Evolutionary conservation across 1,139 yeast species (phyloP).

Genomic region (Citeromyces siamensis): DNA sequence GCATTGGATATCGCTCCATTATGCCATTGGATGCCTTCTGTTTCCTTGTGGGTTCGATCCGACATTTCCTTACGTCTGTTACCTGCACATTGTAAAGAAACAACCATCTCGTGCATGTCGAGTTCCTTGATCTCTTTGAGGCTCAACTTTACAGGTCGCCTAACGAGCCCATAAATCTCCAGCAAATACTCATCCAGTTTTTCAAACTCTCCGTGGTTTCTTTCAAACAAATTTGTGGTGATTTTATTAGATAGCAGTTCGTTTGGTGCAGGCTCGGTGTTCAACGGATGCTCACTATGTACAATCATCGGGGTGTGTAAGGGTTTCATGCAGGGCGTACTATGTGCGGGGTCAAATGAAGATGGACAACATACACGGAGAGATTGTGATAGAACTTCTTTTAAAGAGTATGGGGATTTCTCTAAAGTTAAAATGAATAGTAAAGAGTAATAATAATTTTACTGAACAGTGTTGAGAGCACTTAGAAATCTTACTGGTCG

Average conservation of each 20-base stretch:
- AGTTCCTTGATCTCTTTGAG: neutral
- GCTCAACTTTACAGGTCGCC: neutral
- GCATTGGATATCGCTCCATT: neutral
- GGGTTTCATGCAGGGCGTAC: no score
- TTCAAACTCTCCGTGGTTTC: neutral
- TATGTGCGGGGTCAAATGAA: no score
- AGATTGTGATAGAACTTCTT: no score
- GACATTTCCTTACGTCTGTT: constrained; percentile 1
- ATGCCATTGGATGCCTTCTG: neutral
- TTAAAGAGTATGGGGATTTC: no score
- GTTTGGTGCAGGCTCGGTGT: neutral
- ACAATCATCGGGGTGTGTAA: neutral
- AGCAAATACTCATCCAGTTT: neutral
- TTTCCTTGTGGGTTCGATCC: neutral
- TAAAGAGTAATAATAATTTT: no score
- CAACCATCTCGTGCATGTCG: neutral
- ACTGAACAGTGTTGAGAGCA: no score
- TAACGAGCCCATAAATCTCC: neutral
- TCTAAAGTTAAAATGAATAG: no score
- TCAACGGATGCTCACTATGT: neutral
- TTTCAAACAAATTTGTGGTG: neutral
- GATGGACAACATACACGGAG: no score
- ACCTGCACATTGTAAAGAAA: neutral
- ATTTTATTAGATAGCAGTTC: neutral
- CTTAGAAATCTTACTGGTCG: no score